Evolutionary conservation across 495 filamentous ascomycete genomes (phyloP).

Genomic region (Penicillium flavigenum): DNA sequence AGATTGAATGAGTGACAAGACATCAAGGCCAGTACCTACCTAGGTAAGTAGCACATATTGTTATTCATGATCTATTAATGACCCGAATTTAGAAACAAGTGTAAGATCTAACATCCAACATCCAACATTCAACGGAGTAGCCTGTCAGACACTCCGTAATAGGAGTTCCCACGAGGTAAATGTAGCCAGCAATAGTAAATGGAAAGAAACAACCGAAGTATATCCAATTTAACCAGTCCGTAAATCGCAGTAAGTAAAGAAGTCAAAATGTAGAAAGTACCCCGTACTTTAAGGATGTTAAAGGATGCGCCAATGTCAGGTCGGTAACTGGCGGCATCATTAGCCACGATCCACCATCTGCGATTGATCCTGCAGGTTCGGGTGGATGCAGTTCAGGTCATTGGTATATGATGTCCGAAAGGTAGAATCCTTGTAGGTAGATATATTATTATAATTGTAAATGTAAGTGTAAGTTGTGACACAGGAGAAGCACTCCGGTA

Average conservation of each 20-base stretch:
- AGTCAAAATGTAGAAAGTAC: background rate
- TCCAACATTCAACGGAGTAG: too few relatives aligned
- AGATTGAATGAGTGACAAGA: background rate
- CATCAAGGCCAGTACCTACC: background rate
- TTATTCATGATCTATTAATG: too few relatives aligned
- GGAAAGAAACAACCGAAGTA: background rate
- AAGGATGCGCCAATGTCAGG: conserved; percentile 1
- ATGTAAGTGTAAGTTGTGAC: background rate
- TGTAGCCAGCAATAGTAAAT: background rate
- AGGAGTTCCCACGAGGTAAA: too few relatives aligned
- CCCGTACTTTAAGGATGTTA: background rate
- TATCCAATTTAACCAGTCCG: background rate
- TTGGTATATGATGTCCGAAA: background rate
- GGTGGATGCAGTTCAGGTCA: conserved; percentile 1
- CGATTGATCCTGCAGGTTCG: conserved; percentile 23
- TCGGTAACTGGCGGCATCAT: conserved; percentile 3
- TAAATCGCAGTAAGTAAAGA: background rate
- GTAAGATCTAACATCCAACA: background rate
- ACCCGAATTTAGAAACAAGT: too few relatives aligned
- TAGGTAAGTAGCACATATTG: too few relatives aligned
- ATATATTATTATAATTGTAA: background rate
- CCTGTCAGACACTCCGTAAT: too few relatives aligned
- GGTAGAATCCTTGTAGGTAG: background rate
- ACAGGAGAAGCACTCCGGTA: background rate
- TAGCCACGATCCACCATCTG: conserved; percentile 18